These are phyloP conservation scores for Ustilago vetiveriae DNA, from an alignment of 1,284 basidiomycete genomes.

Conservation along the genomic window DNA sequence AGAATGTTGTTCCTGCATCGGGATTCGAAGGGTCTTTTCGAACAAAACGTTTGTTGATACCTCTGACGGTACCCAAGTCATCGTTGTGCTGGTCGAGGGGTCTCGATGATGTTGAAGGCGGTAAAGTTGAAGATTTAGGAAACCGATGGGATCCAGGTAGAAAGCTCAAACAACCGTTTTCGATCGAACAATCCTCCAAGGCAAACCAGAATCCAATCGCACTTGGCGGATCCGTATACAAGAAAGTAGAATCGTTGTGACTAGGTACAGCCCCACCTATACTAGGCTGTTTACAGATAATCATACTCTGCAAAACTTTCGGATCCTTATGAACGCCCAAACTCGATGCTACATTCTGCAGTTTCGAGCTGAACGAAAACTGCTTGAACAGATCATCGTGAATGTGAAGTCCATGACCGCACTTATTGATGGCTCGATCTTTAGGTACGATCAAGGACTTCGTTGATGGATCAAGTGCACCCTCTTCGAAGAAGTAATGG, in stretches of 20 bases:
- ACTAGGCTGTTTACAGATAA: conserved; percentile 70
- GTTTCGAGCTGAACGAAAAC: conserved; percentile 35
- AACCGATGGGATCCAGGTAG: conserved; percentile 53
- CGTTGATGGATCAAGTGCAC: conserved; percentile 70
- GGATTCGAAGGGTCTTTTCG: conserved; percentile 24
- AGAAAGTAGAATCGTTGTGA: conserved; percentile 72
- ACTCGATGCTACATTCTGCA: conserved; percentile 46
- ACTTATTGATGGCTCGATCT: conserved; percentile 53
- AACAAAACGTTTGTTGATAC: conserved; percentile 58
- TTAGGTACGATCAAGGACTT: conserved; percentile 31
- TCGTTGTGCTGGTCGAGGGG: conserved; percentile 10
- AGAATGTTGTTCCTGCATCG: conserved; percentile 46
- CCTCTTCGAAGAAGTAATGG: conserved; percentile 85
- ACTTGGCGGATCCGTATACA: conserved; percentile 86
- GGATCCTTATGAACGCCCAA: conserved; percentile 45
- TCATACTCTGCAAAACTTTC: conserved; percentile 89
- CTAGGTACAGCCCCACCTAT: conserved; percentile 65
- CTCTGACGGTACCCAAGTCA: conserved; percentile 35
- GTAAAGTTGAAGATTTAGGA: not conserved
- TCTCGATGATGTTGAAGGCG: not conserved
- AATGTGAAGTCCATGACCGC: conserved; percentile 74
- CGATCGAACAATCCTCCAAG: conserved; percentile 73
- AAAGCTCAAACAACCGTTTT: conserved; percentile 58
- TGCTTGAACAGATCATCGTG: conserved; percentile 78
- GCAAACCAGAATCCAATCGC: conserved; percentile 97